phyloP scores from a whole-genome alignment of 768 basidiomycete genomes.

The Leucogyrophana mollusca region DNA sequence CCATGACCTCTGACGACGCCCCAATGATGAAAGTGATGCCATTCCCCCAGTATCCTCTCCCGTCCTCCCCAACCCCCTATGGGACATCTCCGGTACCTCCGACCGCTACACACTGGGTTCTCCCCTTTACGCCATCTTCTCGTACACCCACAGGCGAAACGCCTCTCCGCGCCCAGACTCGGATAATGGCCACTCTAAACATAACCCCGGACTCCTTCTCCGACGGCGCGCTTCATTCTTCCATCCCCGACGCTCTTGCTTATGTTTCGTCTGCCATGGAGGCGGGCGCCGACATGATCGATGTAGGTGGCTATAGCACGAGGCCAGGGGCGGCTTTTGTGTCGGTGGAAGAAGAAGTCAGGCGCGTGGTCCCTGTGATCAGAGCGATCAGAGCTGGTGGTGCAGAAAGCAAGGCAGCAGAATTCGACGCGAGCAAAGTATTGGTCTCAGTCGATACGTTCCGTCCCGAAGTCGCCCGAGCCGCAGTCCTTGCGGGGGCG shows the following conservation, averaged over 20 bases:
- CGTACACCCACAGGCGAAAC: constrained; percentile 31
- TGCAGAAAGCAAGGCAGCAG: constrained; percentile 1
- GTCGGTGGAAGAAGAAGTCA: constrained; percentile 63
- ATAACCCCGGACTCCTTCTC: constrained; percentile 96
- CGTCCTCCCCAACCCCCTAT: constrained; percentile 8
- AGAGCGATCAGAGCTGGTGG: constrained; percentile 46
- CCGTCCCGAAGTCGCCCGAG: constrained; percentile 75
- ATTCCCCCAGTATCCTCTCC: constrained; percentile 57
- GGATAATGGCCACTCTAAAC: constrained; percentile 92
- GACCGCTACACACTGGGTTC: constrained; percentile 23
- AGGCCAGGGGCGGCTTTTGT: constrained; percentile 77
- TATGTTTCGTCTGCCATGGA: constrained; percentile 50
- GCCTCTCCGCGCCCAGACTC: constrained; percentile 41
- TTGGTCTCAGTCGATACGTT: constrained; percentile 36
- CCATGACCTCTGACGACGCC: constrained; percentile 28
- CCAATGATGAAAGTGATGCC: constrained; percentile 75
- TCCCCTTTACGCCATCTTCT: constrained; percentile 16
- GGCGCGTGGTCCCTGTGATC: constrained; percentile 73
- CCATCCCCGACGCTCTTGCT: constrained; percentile 49
- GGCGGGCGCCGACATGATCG: constrained; percentile 74
- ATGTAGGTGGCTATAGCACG: constrained; percentile 94
- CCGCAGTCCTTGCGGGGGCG: constrained; percentile 77
- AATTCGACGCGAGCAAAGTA: constrained; percentile 6
- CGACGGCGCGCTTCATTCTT: constrained; percentile 67
- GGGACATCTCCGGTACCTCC: constrained; percentile 13